Conservation (phyloP, 208 protist genomes). For the Naegleria lovaniensis region DNA sequence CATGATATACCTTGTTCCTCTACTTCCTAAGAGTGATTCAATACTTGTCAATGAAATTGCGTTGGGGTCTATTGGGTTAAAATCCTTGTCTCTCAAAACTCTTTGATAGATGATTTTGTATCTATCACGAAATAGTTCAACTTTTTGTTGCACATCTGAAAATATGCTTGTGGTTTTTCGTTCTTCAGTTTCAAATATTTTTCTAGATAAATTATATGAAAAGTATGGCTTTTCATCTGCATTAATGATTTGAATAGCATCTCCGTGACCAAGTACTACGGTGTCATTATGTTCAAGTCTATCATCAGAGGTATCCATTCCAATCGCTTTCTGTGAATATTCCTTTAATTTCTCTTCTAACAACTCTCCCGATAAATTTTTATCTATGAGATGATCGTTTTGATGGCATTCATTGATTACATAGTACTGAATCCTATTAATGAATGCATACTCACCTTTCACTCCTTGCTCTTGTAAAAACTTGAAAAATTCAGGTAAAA, state of each 20-base stretch:
- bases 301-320: background rate
- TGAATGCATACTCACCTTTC: background rate
- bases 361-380: background rate
- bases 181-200: background rate
- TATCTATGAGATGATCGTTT: background rate
- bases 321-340: background rate
- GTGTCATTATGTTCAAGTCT: background rate
- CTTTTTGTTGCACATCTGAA: background rate
- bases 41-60: background rate
- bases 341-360: background rate
- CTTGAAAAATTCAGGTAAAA: background rate
- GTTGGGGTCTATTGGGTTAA: background rate
- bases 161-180: background rate
- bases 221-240: background rate
- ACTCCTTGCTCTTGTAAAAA: background rate
- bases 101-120: background rate
- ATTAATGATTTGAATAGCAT: conserved; percentile 6
- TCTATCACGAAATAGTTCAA: conserved; percentile 5
- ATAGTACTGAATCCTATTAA: too few species aligned
- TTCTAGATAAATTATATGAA: background rate
- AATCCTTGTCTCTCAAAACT: background rate
- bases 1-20: background rate
- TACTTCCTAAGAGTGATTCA: background rate
- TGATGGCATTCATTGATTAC: too few species aligned
- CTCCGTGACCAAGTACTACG: background rate